Evolutionary conservation across 1,139 yeast genomes (phyloP), one percentile per base, ranked within the genome.

Genomic region (Zygosaccharomyces sapae): DNA sequence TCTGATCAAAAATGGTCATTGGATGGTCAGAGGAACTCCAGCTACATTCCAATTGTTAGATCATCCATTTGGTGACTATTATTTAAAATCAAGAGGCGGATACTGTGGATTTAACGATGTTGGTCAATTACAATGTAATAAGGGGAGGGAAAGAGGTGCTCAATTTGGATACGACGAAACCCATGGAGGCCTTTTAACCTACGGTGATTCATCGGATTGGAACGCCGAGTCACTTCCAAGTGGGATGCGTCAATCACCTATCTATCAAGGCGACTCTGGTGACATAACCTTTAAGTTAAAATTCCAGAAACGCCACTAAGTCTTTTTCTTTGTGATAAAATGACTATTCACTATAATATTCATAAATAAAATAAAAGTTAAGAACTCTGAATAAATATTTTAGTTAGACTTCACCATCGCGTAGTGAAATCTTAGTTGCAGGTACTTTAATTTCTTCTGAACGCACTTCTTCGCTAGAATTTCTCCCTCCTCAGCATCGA

Each of bases 1-100:
- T 69, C 70, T 90, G 48, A 90, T 89, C 58, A 79, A 85, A 52
- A 86, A 80, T 59, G 97, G 97, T 5, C 78, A 80, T 56, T 89
- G 94, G 90, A 87, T 83, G 68, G 68, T 76, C 5, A 74, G 80
- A 33, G 97, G 97, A 0, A 81, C 95, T 1, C 90, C 97, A 68
- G 97, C 96, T 2, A 81, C 85, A 2, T 88, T 74, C 68, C 72
- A 74, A 16, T 56, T 80, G 19, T 58, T 73, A 13, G 69, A 79
- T 46, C 78, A 83, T 33, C 76, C 78, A 30, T 81, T 79, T 65
- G 95, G 94, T 3, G 90, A 90, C n/a, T 75, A 79, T 57, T 76
- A 80, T 48, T 61, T 87, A 31, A 73, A 73, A 47, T 76, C 92
- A 0, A 78, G 88, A 33, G 81, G 77, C 60, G 96, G 96, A 0